A percentile compares a stretch with the other conserved stretches of the same genome.
Conservation (phyloP, 805 yeast species). For the Yarrowia divulgata region DNA sequence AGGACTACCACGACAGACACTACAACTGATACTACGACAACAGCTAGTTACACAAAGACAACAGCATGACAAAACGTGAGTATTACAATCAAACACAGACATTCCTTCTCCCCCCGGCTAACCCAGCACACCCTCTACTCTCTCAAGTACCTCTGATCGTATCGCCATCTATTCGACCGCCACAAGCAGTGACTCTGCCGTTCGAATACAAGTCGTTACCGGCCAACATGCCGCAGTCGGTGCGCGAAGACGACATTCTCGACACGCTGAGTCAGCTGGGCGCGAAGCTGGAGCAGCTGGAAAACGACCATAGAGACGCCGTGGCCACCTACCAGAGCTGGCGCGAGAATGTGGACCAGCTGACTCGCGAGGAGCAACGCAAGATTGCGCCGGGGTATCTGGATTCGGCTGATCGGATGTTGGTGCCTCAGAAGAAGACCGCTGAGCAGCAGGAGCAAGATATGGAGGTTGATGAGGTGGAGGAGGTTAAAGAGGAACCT, state of each 20-base stretch:
- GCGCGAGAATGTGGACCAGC: constrained; percentile 46
- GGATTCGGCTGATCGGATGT: constrained; percentile 47
- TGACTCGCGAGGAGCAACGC: constrained; percentile 46
- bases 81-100: neutral
- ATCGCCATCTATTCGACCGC: constrained; percentile 61
- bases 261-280: constrained; percentile 48
- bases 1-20: neutral
- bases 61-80: constrained; percentile 27
- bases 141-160: constrained; percentile 63
- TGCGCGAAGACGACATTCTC: constrained; percentile 19
- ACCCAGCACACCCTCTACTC: constrained; percentile 53
- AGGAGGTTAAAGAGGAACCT: constrained; percentile 2
- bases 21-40: neutral
- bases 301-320: constrained; percentile 46
- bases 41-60: neutral
- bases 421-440: constrained; percentile 44
- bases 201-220: constrained; percentile 56
- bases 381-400: constrained; percentile 56
- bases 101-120: neutral
- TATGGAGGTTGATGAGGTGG: constrained; percentile 10
- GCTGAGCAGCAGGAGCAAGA: neutral
- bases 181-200: constrained; percentile 63
- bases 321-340: constrained; percentile 49
- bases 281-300: constrained; percentile 47
- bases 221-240: constrained; percentile 47